These are phyloP conservation scores for Trichosporon sp. DNA, from an alignment of 1,284 basidiomycete genomes.

Conservation along the genomic window DNA sequence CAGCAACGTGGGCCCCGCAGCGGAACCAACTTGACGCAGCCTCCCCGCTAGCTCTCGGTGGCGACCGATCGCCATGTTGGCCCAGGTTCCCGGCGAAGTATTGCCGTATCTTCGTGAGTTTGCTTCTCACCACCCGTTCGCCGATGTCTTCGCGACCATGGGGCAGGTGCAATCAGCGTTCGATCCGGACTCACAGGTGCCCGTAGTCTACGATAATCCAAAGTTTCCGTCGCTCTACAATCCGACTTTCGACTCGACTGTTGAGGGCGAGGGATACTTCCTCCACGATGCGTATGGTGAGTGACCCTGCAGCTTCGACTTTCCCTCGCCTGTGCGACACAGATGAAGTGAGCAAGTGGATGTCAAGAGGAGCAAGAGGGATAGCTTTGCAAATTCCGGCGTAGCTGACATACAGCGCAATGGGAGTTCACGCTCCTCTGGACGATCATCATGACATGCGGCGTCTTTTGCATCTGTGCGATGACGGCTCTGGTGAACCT, in stretches of 20 bases:
- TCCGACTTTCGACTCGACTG: slow-evolving; percentile 45
- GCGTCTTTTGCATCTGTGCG: slow-evolving; percentile 64
- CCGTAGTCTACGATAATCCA: slow-evolving; percentile 39
- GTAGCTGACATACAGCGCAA: slow-evolving; percentile 54
- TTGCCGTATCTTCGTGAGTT: background rate
- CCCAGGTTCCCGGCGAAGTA: background rate
- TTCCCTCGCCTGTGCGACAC: background rate
- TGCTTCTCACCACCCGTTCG: background rate
- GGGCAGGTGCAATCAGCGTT: slow-evolving; percentile 32
- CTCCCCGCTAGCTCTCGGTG: background rate
- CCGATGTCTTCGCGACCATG: slow-evolving; percentile 18
- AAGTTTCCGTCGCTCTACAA: slow-evolving; percentile 54
- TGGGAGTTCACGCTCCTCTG: slow-evolving; percentile 80
- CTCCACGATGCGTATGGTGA: slow-evolving; percentile 48
- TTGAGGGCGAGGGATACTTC: slow-evolving; percentile 36
- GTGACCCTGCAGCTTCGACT: slow-evolving; percentile 2
- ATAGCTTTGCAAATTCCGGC: too few relatives aligned
- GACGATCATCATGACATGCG: slow-evolving; percentile 68
- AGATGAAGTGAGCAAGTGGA: too few relatives aligned
- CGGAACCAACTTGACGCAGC: background rate
- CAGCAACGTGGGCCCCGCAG: background rate
- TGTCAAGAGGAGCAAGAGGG: too few relatives aligned
- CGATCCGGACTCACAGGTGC: slow-evolving; percentile 26
- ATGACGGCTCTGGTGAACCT: slow-evolving; percentile 63
- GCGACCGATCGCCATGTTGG: background rate